Evolutionary conservation across 2,329 filamentous ascomycete species (phyloP), one percentile per base, ranked within the genome.

Genomic region (Pseudogymnoascus sp.): DNA sequence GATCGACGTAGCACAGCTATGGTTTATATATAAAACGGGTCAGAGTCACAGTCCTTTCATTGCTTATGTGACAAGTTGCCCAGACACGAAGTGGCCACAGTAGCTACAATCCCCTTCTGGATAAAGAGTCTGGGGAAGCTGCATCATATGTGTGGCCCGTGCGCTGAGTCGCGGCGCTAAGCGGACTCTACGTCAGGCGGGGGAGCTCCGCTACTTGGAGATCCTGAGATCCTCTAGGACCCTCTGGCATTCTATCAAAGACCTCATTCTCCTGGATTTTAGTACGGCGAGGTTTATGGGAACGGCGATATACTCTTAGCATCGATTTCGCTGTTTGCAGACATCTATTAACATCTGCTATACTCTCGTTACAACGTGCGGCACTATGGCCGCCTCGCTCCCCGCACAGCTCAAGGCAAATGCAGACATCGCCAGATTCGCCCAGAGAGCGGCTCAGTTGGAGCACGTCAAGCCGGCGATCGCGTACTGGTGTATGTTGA

Each of bases 401-500:
- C 91, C 91, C 14, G 79, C 83, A 35, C 84, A 84, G 71, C 81
- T 99, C 70, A 92, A 89, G 77, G 37, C 12, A 29, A 80, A 87
- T 63, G 87, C 90, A 64, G 92, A 96, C 73, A 85, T 96, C 71
- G 86, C 85, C 67, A 90, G 91, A 65, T 97, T 95, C 74, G 87
- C 92, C 65, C 83, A 87, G 62, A 86, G 93, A 71, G 93, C 91
- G 35, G 83, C 85, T 37, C 93, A 99, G 78, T 83, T 99, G 59
- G 89, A 93, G 73, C 83, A 83, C 64, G 84, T 87, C 71, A 94
- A 93, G 75, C 94, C 94, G 7, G 90, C 94, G 64, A 83, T 97
- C 68, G 83, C 92, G 66, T 99, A 97, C 75, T 97, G 93, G 92
- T 94, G 93, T 96, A 82, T 72, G 88, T 82, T 38, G 8, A 1